A percentile compares a stretch with the other conserved stretches of the same genome.
phyloP scores from a whole-genome alignment of 371 early-diverging fungal genomes.

The Dinochytrium kinnereticum region DNA sequence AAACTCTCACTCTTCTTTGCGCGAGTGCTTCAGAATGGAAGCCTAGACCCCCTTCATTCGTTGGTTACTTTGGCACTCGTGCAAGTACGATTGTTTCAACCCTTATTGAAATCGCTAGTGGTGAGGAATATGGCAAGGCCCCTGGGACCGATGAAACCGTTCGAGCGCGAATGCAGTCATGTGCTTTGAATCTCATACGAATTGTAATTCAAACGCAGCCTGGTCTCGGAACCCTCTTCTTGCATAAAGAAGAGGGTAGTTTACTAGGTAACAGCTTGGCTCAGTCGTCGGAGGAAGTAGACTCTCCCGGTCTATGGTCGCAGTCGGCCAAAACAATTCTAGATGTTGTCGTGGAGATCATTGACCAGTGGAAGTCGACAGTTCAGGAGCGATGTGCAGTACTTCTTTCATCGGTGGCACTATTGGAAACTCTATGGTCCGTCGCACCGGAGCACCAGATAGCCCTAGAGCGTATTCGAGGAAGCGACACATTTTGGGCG shows the following conservation, averaged over 20 bases:
- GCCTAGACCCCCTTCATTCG: slow-evolving; percentile 47
- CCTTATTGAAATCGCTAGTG: slow-evolving; percentile 34
- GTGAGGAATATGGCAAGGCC: neutral
- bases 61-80: slow-evolving; percentile 51
- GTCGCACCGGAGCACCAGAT: slow-evolving; percentile 36
- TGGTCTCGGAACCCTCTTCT: slow-evolving; percentile 47
- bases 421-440: slow-evolving; percentile 45
- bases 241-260: slow-evolving; percentile 13
- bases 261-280: no score
- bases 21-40: slow-evolving; percentile 43
- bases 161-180: slow-evolving; percentile 32
- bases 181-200: slow-evolving; percentile 39
- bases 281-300: no score
- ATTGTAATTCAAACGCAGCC: slow-evolving; percentile 48
- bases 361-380: slow-evolving; percentile 2
- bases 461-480: slow-evolving; percentile 29
- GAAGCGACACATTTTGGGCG: slow-evolving; percentile 36
- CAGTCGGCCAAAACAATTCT: neutral
- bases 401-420: slow-evolving; percentile 34
- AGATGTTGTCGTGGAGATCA: slow-evolving; percentile 6
- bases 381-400: slow-evolving; percentile 16
- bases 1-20: slow-evolving; percentile 48
- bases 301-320: slow-evolving; percentile 3
- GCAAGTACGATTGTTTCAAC: slow-evolving; percentile 33
- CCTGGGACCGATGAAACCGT: slow-evolving; percentile 19